Conservation (phyloP, 2,329 filamentous ascomycete species). For the Elsinoe batatas region DNA sequence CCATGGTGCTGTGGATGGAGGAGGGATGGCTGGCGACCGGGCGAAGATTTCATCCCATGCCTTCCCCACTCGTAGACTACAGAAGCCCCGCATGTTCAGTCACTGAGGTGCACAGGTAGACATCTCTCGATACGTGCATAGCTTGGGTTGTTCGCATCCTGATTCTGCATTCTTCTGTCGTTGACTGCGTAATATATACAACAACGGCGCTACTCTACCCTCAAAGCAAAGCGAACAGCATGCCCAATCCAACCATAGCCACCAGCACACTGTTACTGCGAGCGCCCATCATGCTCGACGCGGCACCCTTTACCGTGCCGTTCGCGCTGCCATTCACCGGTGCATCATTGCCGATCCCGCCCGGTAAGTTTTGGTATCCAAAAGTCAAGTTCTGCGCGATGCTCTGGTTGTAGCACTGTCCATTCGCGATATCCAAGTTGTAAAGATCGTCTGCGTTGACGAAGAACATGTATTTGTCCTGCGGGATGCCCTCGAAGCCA, state of each 20-base stretch:
- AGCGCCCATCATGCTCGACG: neutral
- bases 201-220: neutral
- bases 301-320: slow-evolving; percentile 4
- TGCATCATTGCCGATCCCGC: slow-evolving; percentile 17
- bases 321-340: slow-evolving; percentile 17
- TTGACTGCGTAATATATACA: neutral
- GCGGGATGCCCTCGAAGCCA: slow-evolving; percentile 58
- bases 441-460: slow-evolving; percentile 57
- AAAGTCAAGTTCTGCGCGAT: slow-evolving; percentile 65
- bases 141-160: neutral
- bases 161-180: neutral
- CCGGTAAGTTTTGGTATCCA: slow-evolving; percentile 44
- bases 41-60: too few species aligned
- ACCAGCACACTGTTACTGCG: neutral
- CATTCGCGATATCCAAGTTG: slow-evolving; percentile 55
- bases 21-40: too few species aligned
- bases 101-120: neutral
- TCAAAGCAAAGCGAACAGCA: slow-evolving; percentile 7
- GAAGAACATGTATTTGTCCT: slow-evolving; percentile 72
- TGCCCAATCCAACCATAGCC: neutral
- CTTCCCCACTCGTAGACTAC: neutral
- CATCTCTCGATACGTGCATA: too few species aligned
- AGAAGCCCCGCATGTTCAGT: neutral
- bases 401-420: slow-evolving; percentile 55
- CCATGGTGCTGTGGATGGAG: too few species aligned